Base-by-base conservation (phyloP, 306 rosid genomes). In the Acacia acuminata region DNA sequence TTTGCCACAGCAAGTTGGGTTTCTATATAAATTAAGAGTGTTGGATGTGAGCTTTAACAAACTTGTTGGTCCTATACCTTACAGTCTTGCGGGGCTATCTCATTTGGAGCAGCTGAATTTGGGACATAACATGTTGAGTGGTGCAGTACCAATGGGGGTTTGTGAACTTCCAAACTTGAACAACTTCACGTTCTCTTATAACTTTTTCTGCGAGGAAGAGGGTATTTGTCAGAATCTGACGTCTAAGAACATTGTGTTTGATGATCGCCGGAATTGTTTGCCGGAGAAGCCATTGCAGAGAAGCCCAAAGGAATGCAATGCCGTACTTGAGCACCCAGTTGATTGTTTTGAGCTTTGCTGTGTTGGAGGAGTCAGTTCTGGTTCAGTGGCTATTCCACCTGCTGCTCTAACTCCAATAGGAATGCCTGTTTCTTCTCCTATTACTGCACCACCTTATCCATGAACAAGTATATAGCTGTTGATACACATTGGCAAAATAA, bases 141-240 rank as follows among this genome's bases (percentile, higher is more conserved):
- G 97, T 55, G 75, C 44, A 55, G 95, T 95, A 32, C 90, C 88
- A 3, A 84, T 72, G 51, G 97, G 94, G 32, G 85, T 95, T 58
- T 95, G 99, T 63, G 78, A 50, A 53, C 82, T 96, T 76, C 97
- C 99, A 20, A 88, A 79, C 84, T 85, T 93, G 90, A 71, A 55
- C 17, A 95, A 95, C 78, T 88, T 95, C 77, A 93, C 98, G 0
- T 67, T 92, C 76, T 90, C 98, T 55, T 89, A 88, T 55, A 93
- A 95, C 89, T 95, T 82, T 85, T 83, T 87, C 82, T 93, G 99
- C 45, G 99, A 93, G 84, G 98, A 93, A 86, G 94, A 86, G 43
- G 94, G 92, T 14, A 75, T 87, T 20, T 95, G 98, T 76, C 87
- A 81, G 87, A 88, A 87, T 71, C 36, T 85, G 88, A 84, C 89